Evolutionary conservation across 768 basidiomycete species (phyloP), one percentile per base, ranked within the genome.

Genomic region (Mycena galericulata): DNA sequence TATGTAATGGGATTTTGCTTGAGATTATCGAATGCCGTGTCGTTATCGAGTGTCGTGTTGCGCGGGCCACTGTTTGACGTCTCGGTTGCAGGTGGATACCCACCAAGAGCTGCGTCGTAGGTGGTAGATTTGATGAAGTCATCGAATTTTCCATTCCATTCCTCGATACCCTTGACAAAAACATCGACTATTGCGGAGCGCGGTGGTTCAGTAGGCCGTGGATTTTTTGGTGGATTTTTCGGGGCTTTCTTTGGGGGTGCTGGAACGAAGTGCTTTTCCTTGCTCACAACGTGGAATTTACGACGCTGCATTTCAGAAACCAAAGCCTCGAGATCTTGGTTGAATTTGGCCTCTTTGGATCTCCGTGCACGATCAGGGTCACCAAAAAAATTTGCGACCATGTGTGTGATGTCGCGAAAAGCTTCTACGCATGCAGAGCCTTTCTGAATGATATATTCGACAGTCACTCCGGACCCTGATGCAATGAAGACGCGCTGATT

Each of bases 401-500:
- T 20, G 38, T 57, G 55, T 2, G 24, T 57, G 18, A 57, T n/a
- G 12, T 57, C 55, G n/a, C n/a, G n/a, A n/a, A n/a, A n/a, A n/a
- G n/a, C n/a, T n/a, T n/a, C n/a, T n/a, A n/a, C n/a, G n/a, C n/a
- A n/a, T n/a, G 51, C 62, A 8, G 62, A 62, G 5, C 62, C 62
- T 30, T 54, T 62, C 6, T 32, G 51, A 12, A 62, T 62, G 38
- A 62, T 54, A 11, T 62, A 54, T 3, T 62, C n/a, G 20, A 62
- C 24, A 11, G 62, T 62, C 30, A 54, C 62, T 18, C 75, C 75
- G n/a, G 56, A 56, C 20, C 77, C 77, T 30, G 71, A 50, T 3
- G 77, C 71, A 63, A 75, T 72, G 54, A 67, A 77, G 8, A 77
- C 71, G 0, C 68, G 64, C 77, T 78, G 27, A 22, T 8, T 2